Conservation (phyloP, 257 asterid species). For the Fraxinus quadrangulata region DNA sequence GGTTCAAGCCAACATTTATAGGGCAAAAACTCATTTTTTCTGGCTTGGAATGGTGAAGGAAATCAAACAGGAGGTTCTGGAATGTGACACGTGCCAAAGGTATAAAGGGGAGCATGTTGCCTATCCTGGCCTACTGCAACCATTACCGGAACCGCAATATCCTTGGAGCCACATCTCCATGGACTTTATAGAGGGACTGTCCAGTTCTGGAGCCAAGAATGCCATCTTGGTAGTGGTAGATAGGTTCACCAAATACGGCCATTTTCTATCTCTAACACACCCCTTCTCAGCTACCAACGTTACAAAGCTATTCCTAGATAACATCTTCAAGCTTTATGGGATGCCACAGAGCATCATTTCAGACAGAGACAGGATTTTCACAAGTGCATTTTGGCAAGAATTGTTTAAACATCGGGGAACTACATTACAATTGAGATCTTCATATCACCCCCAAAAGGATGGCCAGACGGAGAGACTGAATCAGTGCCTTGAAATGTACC, state of each 20-base stretch:
- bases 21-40: background rate
- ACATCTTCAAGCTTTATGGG: constrained; percentile 3
- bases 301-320: background rate
- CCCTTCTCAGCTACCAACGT: background rate
- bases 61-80: too few relatives aligned
- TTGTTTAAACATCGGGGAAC: background rate
- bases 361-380: background rate
- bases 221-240: background rate
- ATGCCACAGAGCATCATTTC: background rate
- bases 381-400: background rate
- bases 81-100: background rate
- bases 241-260: background rate
- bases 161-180: too few relatives aligned
- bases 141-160: background rate
- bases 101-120: background rate
- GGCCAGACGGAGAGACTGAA: background rate
- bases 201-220: background rate
- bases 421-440: background rate
- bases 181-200: too few relatives aligned
- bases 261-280: background rate
- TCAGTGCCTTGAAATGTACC: background rate
- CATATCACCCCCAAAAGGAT: constrained; percentile 2
- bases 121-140: background rate
- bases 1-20: background rate
- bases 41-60: background rate